Conservation (phyloP, 2,329 filamentous ascomycete genomes). For the Neodidymelliopsis sp. region DNA sequence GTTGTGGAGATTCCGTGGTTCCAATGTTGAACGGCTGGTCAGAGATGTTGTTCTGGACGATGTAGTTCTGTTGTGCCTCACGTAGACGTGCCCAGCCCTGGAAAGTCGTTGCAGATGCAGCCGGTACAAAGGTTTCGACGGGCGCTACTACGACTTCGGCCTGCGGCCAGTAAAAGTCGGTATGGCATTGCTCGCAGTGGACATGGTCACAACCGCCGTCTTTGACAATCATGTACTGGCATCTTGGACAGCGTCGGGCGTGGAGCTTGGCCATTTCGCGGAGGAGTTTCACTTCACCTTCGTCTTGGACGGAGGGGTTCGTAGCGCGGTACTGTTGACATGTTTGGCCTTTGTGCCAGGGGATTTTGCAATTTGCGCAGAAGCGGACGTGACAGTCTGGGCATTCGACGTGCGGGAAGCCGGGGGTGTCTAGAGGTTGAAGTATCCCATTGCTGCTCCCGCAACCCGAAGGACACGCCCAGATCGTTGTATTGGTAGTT, state of each 20-base stretch:
- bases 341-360: neutral
- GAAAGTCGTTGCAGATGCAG: neutral
- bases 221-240: slow-evolving; percentile 8
- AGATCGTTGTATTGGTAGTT: neutral
- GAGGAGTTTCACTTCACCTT: neutral
- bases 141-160: neutral
- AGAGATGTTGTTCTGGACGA: neutral
- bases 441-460: slow-evolving; percentile 1
- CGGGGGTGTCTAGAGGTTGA: neutral
- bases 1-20: neutral
- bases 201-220: slow-evolving; percentile 1
- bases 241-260: slow-evolving; percentile 7
- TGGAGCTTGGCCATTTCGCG: slow-evolving; percentile 1
- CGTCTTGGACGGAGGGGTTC: neutral
- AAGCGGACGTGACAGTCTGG: neutral
- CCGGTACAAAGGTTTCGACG: neutral
- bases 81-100: neutral
- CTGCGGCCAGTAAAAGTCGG: neutral
- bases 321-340: slow-evolving; percentile 2
- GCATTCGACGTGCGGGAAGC: slow-evolving; percentile 5
- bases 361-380: slow-evolving; percentile 1
- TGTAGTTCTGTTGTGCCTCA: neutral
- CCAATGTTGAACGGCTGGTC: neutral
- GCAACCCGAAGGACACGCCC: neutral
- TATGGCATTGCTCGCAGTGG: slow-evolving; percentile 2